Evolutionary conservation across 1,284 basidiomycete genomes (phyloP), one percentile per base, ranked within the genome.

Genomic region (Cystobasidium pallidum): DNA sequence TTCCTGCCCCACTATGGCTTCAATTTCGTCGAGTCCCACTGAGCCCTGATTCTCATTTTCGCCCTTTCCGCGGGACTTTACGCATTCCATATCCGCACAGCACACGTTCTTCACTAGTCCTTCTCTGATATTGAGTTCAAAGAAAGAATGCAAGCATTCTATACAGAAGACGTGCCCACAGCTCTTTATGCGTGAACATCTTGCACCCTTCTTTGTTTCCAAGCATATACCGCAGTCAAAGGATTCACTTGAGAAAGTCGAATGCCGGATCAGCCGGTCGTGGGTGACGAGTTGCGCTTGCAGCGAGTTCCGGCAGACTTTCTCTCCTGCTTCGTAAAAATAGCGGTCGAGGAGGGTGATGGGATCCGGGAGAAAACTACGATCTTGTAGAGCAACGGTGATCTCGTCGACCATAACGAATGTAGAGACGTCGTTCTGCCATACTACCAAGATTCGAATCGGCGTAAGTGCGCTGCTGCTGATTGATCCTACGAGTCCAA

Each of bases 141-240:
- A 92, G 78, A 88, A 91, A 75, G 89, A 87, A 66, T 83, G 83
- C 45, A 92, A 80, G 78, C 90, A 92, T 10, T 83, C 78, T 28
- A 86, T 84, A 79, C 90, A 92, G 79, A 91, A 91, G 19, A 90
- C 84, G 79, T 91, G 90, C 1, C 80, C 79, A 78, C 91, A 92
- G 2, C 72, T 76, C 1, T 83, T 78, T 28, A 92, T 82, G 70
- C 85, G 83, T 13, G 91, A 77, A 78, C 90, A 91, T 74, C 85
- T 84, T 0, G 85, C 82, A 52, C 91, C 91, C 78, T 89, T 90
- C 73, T 86, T 81, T 2, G 86, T 84, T 24, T 84, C 83, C n/a
- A 91, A 81, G 78, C 90, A 91, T 45, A 91, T 85, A 34, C 86
- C 83, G 78, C 90, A 91, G 55, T 82, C 80, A 79, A 88, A 88